These are phyloP conservation scores for Cystobasidium sp. DNA, from an alignment of 1,284 basidiomycete species.

Conservation along the genomic window DNA sequence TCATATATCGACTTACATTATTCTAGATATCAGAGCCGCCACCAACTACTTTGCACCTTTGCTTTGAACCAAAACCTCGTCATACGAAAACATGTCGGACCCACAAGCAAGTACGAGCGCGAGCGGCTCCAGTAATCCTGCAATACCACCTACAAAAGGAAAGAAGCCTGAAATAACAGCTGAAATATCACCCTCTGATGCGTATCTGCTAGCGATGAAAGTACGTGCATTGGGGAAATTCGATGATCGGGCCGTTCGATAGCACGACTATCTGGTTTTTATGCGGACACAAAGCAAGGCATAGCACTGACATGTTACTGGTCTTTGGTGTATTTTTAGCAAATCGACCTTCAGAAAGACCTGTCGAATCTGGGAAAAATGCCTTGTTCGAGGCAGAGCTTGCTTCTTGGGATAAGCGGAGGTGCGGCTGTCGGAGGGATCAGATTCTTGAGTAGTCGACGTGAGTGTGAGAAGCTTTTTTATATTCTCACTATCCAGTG, in stretches of 20 bases:
- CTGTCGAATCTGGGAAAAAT: conserved; percentile 20
- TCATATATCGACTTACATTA: too few relatives aligned
- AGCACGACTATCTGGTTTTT: too few relatives aligned
- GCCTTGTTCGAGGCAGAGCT: conserved; percentile 43
- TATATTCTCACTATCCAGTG: background rate
- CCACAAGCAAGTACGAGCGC: background rate
- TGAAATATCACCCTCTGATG: conserved; percentile 35
- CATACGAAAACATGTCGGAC: background rate
- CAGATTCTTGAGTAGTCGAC: conserved; percentile 39
- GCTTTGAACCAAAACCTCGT: too few relatives aligned
- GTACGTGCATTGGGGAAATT: conserved; percentile 2
- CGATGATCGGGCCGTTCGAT: too few relatives aligned
- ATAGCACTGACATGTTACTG: too few relatives aligned
- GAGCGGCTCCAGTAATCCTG: background rate
- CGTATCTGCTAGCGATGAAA: conserved; percentile 35
- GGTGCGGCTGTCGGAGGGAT: conserved; percentile 42
- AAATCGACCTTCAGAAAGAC: conserved; percentile 43
- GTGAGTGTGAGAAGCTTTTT: conserved; percentile 16
- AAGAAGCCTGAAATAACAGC: conserved; percentile 19
- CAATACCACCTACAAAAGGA: background rate
- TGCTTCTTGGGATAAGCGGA: conserved; percentile 44
- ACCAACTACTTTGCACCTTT: too few relatives aligned
- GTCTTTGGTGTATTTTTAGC: conserved; percentile 13
- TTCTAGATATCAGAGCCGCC: too few relatives aligned
- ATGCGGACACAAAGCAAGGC: too few relatives aligned